Conservation (phyloP, 2,329 filamentous ascomycete genomes). For the Blastomyces gilchristii region DNA sequence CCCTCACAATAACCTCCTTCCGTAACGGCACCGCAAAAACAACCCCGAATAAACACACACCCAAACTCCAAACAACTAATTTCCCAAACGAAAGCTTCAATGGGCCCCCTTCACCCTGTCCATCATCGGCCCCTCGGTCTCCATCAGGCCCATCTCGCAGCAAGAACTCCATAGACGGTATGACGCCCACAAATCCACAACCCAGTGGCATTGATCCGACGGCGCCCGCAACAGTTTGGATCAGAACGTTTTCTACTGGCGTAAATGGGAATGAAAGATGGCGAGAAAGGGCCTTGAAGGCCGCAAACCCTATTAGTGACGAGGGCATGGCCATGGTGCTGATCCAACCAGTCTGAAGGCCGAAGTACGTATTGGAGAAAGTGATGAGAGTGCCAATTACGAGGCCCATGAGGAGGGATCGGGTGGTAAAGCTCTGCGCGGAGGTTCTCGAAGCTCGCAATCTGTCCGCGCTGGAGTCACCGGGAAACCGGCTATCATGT, state of each 20-base stretch:
- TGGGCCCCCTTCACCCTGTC: conserved; percentile 65
- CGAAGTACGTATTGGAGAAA: conserved; percentile 98
- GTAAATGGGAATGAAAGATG: conserved; percentile 73
- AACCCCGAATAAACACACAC: conserved; percentile 91
- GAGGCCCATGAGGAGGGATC: conserved; percentile 69
- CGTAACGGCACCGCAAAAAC: conserved; percentile 89
- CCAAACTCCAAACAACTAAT: conserved; percentile 80
- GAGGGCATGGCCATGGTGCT: conserved; percentile 95
- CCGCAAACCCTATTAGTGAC: conserved; percentile 84
- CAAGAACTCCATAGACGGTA: conserved; percentile 84
- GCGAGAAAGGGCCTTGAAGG: conserved; percentile 70
- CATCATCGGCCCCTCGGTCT: conserved; percentile 57
- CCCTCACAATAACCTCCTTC: conserved; percentile 82
- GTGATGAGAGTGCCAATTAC: conserved; percentile 82
- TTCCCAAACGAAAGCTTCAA: conserved; percentile 62
- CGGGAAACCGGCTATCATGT: background rate
- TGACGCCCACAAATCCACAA: conserved; percentile 88
- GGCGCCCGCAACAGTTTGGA: conserved; percentile 89
- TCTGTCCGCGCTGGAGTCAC: conserved; percentile 7
- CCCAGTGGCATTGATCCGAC: conserved; percentile 96
- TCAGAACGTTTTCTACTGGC: conserved; percentile 89
- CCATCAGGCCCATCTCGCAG: conserved; percentile 68
- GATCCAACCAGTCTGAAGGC: conserved; percentile 79
- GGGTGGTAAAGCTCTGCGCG: conserved; percentile 64
- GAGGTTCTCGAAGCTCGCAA: conserved; percentile 17